phyloP scores from a whole-genome alignment of 495 filamentous ascomycete genomes.

The Copromyces sp. region DNA sequence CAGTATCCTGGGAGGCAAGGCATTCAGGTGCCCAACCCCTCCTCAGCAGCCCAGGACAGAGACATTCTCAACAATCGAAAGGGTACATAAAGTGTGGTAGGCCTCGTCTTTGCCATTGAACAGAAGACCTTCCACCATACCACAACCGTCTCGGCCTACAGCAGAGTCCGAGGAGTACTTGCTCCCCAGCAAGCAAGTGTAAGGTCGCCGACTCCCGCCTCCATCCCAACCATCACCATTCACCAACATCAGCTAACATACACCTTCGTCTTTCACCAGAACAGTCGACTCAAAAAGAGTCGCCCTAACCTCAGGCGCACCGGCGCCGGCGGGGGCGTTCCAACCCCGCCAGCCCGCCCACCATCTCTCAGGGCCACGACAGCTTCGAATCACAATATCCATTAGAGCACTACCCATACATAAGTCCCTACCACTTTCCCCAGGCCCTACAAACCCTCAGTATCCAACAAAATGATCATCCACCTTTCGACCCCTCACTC shows the following conservation, averaged over 20 bases:
- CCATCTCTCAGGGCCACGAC: neutral
- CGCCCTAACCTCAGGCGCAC: neutral
- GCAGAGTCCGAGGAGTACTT: neutral
- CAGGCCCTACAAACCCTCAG: neutral
- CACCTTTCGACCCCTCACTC: neutral
- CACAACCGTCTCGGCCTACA: neutral
- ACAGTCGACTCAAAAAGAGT: neutral
- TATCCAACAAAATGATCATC: neutral
- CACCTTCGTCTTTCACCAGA: neutral
- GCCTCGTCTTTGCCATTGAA: neutral
- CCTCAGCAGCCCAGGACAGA: neutral
- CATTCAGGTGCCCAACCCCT: neutral
- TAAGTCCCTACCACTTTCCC: too few species aligned
- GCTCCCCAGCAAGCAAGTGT: neutral
- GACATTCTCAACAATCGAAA: neutral
- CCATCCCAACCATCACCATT: neutral
- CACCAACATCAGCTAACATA: neutral
- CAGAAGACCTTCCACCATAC: neutral
- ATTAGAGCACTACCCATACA: neutral
- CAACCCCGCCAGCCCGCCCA: neutral
- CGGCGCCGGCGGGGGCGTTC: neutral
- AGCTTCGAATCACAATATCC: neutral
- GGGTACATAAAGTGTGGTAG: neutral
- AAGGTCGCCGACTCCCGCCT: neutral
- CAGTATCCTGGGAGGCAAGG: neutral